A percentile compares a stretch with the other conserved stretches of the same genome.
These are phyloP conservation scores for Microascus cirrosus DNA, from an alignment of 2,329 filamentous ascomycete genomes.

Conservation along the genomic window DNA sequence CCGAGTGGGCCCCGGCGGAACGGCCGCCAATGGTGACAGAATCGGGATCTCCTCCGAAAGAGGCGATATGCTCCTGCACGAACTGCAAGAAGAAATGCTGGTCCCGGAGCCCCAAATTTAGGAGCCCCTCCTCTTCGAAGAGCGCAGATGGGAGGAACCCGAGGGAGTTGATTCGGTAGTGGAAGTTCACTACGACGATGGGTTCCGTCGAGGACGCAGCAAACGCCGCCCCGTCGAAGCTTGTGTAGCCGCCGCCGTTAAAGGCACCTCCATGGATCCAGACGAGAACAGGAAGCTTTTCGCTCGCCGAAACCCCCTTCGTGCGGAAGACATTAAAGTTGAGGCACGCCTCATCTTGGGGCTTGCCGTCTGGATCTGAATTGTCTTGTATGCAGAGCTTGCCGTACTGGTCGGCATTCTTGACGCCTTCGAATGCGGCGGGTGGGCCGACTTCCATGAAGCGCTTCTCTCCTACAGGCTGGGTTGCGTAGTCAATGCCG, in stretches of 20 bases:
- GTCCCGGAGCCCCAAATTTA: constrained; percentile 44
- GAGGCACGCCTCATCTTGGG: constrained; percentile 10
- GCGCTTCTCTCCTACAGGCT: constrained; percentile 20
- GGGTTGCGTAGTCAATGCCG: constrained; percentile 31
- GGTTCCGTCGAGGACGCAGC: constrained; percentile 21
- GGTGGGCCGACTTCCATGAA: too few species aligned
- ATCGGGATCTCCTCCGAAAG: constrained; percentile 40
- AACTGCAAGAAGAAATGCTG: constrained; percentile 40
- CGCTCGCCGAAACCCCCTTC: constrained; percentile 9
- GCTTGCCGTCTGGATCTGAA: too few species aligned
- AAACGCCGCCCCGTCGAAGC: constrained; percentile 13
- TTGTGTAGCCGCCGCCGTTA: constrained; percentile 14
- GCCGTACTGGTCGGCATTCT: too few species aligned
- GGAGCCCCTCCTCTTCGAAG: constrained; percentile 19
- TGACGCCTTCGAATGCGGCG: too few species aligned
- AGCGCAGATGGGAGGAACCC: constrained; percentile 31
- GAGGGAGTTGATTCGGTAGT: constrained; percentile 26
- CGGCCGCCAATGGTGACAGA: constrained; percentile 44
- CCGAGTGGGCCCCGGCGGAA: constrained; percentile 34
- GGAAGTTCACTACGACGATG: constrained; percentile 29
- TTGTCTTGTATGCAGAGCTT: too few species aligned
- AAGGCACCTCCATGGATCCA: constrained; percentile 8
- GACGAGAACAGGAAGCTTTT: constrained; percentile 10
- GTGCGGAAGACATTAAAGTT: constrained; percentile 5
- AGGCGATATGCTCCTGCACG: constrained; percentile 37